Evolutionary conservation across 1,139 yeast species (phyloP), one percentile per base, ranked within the genome.

Genomic region (Yamadazyma membranifaciens): DNA sequence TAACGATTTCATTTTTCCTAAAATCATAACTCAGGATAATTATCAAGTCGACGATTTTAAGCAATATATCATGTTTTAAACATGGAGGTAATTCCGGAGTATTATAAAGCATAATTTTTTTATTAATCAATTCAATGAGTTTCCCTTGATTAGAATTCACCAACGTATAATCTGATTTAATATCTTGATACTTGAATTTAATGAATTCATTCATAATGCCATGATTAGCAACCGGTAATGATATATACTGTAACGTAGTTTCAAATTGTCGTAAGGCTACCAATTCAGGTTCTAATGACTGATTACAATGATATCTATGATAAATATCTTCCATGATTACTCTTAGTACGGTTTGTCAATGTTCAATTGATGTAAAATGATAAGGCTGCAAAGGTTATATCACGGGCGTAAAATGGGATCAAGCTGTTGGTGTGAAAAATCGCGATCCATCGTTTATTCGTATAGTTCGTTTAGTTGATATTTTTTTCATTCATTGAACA

Each of bases 111-210:
- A 63, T 50, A 35, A 69, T 49, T 46, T 70, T 70, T 46, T 69
- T 68, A 45, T 67, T 66, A 20, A 69, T 57, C 45, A 69, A 56
- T 30, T 69, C 75, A 33, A 67, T 59, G 14, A 68, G 50, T 35
- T 59, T 57, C 30, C 52, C 51, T 7, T 37, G 25, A 27, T 36
- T 39, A 27, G 37, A 34, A 16, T 55, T 49, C 3, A 59, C 44
- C n/a, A 68, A 45, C 42, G 60, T 63, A 46, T 54, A 65, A 48
- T 70, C 75, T 2, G 65, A 55, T 34, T 47, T 44, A 31, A 69
- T 47, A 40, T 57, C 62, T 26, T 45, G 44, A 17, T 44, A 41
- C 17, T 45, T 53, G 14, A 51, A 43, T 33, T 47, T 54, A 11
- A 54, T 15, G n/a, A 30, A 24, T 10, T 27, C 34, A 28, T 37